A percentile compares a stretch with the other conserved stretches of the same genome.
phyloP scores from a whole-genome alignment of 208 protist species.

The Kentomonas sorsogonicus region DNA sequence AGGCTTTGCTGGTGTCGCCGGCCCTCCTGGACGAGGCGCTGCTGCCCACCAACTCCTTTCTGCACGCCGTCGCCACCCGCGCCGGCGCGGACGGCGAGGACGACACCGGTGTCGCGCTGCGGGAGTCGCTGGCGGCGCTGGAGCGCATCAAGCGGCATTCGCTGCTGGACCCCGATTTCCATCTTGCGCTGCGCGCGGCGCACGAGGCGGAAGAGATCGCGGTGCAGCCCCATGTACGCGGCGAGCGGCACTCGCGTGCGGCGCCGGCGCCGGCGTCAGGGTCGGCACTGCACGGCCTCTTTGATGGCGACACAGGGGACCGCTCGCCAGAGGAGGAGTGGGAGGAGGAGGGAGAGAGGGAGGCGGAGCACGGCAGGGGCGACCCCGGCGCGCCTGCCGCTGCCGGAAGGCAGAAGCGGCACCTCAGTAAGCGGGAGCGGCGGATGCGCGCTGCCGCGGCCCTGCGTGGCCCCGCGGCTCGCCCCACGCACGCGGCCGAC shows the following conservation, averaged over 20 bases:
- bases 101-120: too few relatives aligned
- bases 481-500: slow-evolving; percentile 53
- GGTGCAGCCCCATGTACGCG: slow-evolving; percentile 28
- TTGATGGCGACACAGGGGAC: neutral
- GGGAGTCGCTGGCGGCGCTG: slow-evolving; percentile 46
- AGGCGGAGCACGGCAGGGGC: too few relatives aligned
- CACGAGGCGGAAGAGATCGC: slow-evolving; percentile 46
- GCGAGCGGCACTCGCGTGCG: neutral
- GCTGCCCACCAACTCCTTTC: slow-evolving; percentile 58
- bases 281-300: neutral
- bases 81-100: slow-evolving; percentile 34
- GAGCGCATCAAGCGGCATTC: slow-evolving; percentile 71
- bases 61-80: slow-evolving; percentile 38
- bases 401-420: too few relatives aligned
- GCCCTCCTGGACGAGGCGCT: slow-evolving; percentile 52
- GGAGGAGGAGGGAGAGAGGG: too few relatives aligned
- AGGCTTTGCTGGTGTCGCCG: slow-evolving; percentile 7
- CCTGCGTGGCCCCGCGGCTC: too few relatives aligned
- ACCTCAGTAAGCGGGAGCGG: too few relatives aligned
- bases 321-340: too few relatives aligned
- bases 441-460: too few relatives aligned
- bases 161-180: slow-evolving; percentile 67
- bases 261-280: neutral
- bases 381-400: too few relatives aligned
- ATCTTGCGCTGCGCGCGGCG: slow-evolving; percentile 53